A percentile compares a stretch with the other conserved stretches of the same genome.
Conservation (phyloP, 2,329 filamentous ascomycete species). For the Talaromyces verruculosus region DNA sequence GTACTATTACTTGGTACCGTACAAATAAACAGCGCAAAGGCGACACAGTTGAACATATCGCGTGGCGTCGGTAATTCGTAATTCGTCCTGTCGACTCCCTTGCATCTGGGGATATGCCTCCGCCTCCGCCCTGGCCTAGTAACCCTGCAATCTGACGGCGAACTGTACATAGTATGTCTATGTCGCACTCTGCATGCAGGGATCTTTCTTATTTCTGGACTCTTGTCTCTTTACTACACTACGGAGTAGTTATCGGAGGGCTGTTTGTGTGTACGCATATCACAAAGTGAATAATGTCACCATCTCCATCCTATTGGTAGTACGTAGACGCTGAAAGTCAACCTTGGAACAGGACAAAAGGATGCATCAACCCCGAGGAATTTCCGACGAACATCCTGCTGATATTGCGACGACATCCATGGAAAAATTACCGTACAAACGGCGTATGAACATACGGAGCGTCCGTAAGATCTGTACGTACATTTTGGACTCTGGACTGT, state of each 20-base stretch:
- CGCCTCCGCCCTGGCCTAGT: neutral
- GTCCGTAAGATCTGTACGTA: neutral
- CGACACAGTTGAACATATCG: neutral
- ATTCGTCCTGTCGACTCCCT: conserved; percentile 11
- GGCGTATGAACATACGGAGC: neutral
- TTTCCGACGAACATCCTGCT: neutral
- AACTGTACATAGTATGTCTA: neutral
- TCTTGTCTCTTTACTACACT: neutral
- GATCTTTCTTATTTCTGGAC: neutral
- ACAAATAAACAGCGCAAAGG: neutral
- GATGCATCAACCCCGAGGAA: neutral
- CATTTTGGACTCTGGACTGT: neutral
- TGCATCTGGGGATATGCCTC: conserved; percentile 17
- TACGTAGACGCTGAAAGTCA: neutral
- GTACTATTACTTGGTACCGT: conserved; percentile 5
- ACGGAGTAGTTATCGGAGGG: neutral
- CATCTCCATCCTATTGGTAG: neutral
- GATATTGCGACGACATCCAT: neutral
- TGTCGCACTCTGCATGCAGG: neutral
- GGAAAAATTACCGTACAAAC: neutral
- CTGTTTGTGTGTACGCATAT: neutral
- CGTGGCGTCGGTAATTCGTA: conserved; percentile 16
- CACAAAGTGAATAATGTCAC: neutral
- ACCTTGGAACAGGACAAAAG: neutral
- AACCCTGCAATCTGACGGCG: neutral